Base-by-base conservation (phyloP, 2,329 filamentous ascomycete genomes). In the Phoma sp. region DNA sequence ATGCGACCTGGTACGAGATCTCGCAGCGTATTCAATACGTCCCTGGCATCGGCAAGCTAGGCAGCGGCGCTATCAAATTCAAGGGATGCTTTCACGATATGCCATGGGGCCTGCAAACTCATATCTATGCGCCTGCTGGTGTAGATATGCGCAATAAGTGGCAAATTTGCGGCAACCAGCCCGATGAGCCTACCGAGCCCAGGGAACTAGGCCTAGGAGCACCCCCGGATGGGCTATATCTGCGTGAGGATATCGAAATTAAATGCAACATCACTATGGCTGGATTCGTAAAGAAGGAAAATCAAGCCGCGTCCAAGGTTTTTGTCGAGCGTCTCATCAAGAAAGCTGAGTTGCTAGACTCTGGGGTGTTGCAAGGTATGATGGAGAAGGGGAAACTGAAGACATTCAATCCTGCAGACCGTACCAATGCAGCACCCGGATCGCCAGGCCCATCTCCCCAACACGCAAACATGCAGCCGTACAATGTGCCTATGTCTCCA, bases 1-100 rank as follows among this genome's bases (percentile, higher is more conserved):
- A 88, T 74, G 85, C 85, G 58, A 88, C 87, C 27, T 90, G 87
- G 87, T 90, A 90, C 71, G 86, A 89, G 73, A 89, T 90, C 67
- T 82, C 78, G 52, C 82, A 90, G 78, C 82, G 86, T 65, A 86
- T 90, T 55, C 86, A 89, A 69, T 84, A 86, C 62, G 76, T 89
- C 5, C 87, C 87, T 0, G 87, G 87, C 30, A 76, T 89, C 50
- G 87, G 87, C 61, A 85, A 79, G 73, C 79, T 87, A 55, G 86
- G 86, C 23, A 84, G 84, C 3, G 82, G 85, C 68, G 83, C 84
- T 67, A 87, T 90, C 73, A 81, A 79, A 41, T 90, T 90, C 76
- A 88, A 85, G 56, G 87, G 85, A 55, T 88, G 86, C 67, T 90
- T 90, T 70, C 87, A 90, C 67, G 82, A 89, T 70, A 84, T 89